These are phyloP conservation scores for Inonotus hispidus DNA, from an alignment of 1,284 basidiomycete species.

Conservation along the genomic window DNA sequence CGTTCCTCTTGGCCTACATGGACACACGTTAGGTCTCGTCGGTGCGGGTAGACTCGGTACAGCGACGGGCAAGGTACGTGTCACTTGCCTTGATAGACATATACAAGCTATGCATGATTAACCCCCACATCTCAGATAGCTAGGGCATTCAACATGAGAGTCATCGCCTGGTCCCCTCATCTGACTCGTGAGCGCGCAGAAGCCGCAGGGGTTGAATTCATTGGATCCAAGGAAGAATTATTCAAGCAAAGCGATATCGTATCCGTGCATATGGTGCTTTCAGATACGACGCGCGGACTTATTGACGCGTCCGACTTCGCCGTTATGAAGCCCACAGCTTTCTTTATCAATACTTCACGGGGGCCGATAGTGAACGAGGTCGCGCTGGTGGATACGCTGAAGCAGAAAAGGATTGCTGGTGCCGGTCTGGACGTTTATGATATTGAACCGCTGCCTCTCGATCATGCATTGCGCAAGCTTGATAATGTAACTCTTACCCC, in stretches of 20 bases:
- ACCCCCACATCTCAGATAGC: conserved; percentile 39
- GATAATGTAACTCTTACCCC: conserved; percentile 54
- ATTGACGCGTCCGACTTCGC: conserved; percentile 43
- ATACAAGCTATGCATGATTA: neutral
- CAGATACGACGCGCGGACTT: conserved; percentile 43
- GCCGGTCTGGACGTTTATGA: conserved; percentile 60
- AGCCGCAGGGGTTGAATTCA: conserved; percentile 44
- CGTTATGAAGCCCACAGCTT: conserved; percentile 47
- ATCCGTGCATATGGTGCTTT: conserved; percentile 54
- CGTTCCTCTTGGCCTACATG: conserved; percentile 46
- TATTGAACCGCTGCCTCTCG: conserved; percentile 52
- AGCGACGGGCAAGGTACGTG: conserved; percentile 39
- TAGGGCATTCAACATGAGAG: conserved; percentile 52
- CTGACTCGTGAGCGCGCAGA: conserved; percentile 52
- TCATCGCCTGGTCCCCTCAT: conserved; percentile 61
- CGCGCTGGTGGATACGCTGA: conserved; percentile 45
- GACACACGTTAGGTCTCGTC: conserved; percentile 52
- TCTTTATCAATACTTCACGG: conserved; percentile 60
- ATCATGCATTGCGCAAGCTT: conserved; percentile 46
- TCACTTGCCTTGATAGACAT: neutral
- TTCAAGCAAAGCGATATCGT: conserved; percentile 51
- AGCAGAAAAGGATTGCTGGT: conserved; percentile 44
- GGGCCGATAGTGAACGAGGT: conserved; percentile 56
- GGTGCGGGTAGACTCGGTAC: conserved; percentile 54
- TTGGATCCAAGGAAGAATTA: conserved; percentile 46